These are phyloP conservation scores for Euphorbia corollata DNA, from an alignment of 441 rosid species.

Conservation along the genomic window DNA sequence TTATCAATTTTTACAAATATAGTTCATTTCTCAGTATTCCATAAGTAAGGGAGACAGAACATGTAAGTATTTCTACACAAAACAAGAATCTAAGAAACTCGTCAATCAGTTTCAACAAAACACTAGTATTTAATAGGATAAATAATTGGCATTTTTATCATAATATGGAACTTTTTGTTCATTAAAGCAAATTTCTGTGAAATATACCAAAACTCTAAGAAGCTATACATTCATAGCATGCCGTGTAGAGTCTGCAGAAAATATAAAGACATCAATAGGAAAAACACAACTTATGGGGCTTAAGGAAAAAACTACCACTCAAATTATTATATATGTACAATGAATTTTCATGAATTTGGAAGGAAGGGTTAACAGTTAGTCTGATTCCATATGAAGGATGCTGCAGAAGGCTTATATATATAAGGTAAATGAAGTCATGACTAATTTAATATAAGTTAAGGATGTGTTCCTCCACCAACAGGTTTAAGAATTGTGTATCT, in stretches of 20 bases:
- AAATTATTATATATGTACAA: neutral
- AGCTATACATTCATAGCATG: neutral
- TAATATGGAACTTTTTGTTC: neutral
- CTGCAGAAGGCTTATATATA: neutral
- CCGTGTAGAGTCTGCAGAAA: neutral
- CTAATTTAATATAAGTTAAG: neutral
- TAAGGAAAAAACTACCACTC: neutral
- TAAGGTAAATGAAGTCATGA: neutral
- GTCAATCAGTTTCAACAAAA: neutral
- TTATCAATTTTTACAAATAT: neutral
- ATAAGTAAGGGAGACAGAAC: conserved; percentile 1
- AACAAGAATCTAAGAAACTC: conserved; percentile 1
- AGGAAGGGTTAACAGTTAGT: neutral
- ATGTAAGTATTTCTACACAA: neutral
- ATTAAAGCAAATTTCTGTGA: no score
- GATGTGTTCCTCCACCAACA: conserved; percentile 2
- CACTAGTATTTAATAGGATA: neutral
- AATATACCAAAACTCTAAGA: neutral
- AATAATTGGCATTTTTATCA: neutral
- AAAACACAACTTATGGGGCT: neutral
- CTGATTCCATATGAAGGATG: neutral
- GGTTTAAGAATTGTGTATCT: neutral
- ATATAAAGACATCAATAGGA: neutral
- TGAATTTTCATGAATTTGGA: neutral
- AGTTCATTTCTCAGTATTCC: neutral